Conservation (phyloP, 2,329 filamentous ascomycete genomes). For the Hypoxylon sp. region DNA sequence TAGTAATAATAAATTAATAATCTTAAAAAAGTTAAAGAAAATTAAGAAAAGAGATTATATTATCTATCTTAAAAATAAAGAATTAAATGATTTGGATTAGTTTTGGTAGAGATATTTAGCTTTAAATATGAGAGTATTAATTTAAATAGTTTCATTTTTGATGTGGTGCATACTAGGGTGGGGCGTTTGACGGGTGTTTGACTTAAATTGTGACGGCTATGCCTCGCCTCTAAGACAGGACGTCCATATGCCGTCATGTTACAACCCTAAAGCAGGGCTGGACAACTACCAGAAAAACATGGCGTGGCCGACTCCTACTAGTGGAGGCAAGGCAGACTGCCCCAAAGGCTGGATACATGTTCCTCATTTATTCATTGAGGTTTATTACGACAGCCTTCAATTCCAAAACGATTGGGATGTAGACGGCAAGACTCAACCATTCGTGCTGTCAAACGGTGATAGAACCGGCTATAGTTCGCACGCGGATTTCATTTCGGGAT, state of each 20-base stretch:
- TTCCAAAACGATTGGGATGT: constrained; percentile 67
- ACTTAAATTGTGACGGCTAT: constrained; percentile 75
- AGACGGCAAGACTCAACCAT: constrained; percentile 69
- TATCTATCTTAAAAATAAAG: too few relatives aligned
- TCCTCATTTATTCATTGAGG: constrained; percentile 70
- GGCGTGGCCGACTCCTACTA: constrained; percentile 67
- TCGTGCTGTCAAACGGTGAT: constrained; percentile 78
- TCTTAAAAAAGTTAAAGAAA: too few relatives aligned
- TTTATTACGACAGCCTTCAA: constrained; percentile 69
- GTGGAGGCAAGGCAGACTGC: constrained; percentile 67
- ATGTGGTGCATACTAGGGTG: too few relatives aligned
- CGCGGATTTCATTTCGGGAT: constrained; percentile 79
- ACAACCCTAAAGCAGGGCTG: constrained; percentile 73
- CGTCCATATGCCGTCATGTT: constrained; percentile 79
- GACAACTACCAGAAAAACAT: constrained; percentile 74
- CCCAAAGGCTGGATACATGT: constrained; percentile 67
- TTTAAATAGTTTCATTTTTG: too few relatives aligned
- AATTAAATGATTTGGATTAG: too few relatives aligned
- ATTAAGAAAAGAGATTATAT: too few relatives aligned
- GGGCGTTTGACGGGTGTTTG: too few relatives aligned
- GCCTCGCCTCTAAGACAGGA: constrained; percentile 74
- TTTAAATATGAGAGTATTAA: too few relatives aligned
- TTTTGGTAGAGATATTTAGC: too few relatives aligned
- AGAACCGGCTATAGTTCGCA: constrained; percentile 78
- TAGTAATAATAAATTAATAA: too few relatives aligned